Evolutionary conservation across 2,329 filamentous ascomycete species (phyloP), one percentile per base, ranked within the genome.

Genomic region (Fusarium citri): DNA sequence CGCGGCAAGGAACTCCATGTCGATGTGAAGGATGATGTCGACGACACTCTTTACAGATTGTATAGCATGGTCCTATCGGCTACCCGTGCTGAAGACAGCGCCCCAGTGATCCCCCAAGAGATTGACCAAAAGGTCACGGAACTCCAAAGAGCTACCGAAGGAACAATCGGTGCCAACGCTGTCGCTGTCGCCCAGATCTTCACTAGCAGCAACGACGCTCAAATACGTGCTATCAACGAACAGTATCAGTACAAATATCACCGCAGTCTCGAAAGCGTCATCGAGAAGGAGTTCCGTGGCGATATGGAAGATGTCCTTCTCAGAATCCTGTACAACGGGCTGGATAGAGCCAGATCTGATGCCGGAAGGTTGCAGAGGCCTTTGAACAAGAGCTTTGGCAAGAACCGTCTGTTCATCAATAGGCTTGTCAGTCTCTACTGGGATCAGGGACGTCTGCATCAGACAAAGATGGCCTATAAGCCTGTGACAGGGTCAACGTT

Each of bases 401-500:
- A 80, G 55, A 74, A 78, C 20, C 59, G 66, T 1, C 65, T 78
- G 2, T 77, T 80, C 23, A 79, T 78, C 60, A 76, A 80, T 46
- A 74, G 77, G 8, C 48, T 79, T 5, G 69, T 78, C 3, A 74
- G 68, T 34, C 58, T 80, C 2, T 79, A 79, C 55, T 78, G 78
- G 78, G 74, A 79, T n/a, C 72, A 68, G 6, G 55, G 47, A 7
- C 67, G 78, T 0, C 46, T 80, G 8, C 62, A 74, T 4, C 72
- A 70, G 10, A 74, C 76, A 0, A 78, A 90, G 83, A 92, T 86
- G 81, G 81, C 88, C 75, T 82, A 89, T 77, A 85, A 87, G 73
- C 86, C 83, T 63, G 83, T 88, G 23, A 87, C 88, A 62, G 87
- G 87, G 9, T 84, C 89, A 66, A 74, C 82, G 8, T 90, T 80